Base-by-base conservation (phyloP, 352 stramenopile species). In the Phytophthora boehmeriae region DNA sequence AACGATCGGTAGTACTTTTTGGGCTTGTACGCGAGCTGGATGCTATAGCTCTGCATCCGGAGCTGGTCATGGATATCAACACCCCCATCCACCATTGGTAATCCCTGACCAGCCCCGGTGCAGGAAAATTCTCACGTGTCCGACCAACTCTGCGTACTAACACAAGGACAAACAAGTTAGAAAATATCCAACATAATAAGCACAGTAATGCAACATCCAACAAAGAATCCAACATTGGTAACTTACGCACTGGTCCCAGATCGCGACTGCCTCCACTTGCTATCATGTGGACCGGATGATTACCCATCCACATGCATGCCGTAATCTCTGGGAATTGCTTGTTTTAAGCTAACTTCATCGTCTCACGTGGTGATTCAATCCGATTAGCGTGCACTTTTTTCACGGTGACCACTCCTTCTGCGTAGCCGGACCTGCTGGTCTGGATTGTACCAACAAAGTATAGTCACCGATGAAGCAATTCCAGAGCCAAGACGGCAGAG, bases 401-500 rank as follows among this genome's bases (percentile, higher is more conserved):
- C 8, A 25, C 39, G 0, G 35, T 49, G 6, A 45, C 11, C 1
- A 63, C 17, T 10, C 17, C 9, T 6, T 45, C 23, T 2, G 46
- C 35, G 47, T 41, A 63, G 0, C 46, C 55, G 0, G 51, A 19
- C 1, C 55, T 35, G 19, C 36, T 17, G 0, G 46, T 52, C 19
- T 44, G 38, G n/a, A 55, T 57, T 0, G 46, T 63, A 0, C 46
- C 55, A 16, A 50, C 39, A 1, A 45, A 38, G 19, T 54, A 65
- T 16, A 65, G 22, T 1, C 44, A 14, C 0, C 47, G 47, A 20
- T 59, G 48, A 10, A 65, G 19, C 36, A 54, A 5, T 47, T 69
- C 23, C n/a, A 57, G 51, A 4, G 44, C 16, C 13, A 63, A 30
- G 17, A 51, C 27, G 25, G 57, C 36, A n/a, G 44, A 65, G n/a